A percentile compares a stretch with the other conserved stretches of the same genome.
Evolutionary conservation across 306 rosid species (phyloP).

Genomic region (Acacia crassicarpa): DNA sequence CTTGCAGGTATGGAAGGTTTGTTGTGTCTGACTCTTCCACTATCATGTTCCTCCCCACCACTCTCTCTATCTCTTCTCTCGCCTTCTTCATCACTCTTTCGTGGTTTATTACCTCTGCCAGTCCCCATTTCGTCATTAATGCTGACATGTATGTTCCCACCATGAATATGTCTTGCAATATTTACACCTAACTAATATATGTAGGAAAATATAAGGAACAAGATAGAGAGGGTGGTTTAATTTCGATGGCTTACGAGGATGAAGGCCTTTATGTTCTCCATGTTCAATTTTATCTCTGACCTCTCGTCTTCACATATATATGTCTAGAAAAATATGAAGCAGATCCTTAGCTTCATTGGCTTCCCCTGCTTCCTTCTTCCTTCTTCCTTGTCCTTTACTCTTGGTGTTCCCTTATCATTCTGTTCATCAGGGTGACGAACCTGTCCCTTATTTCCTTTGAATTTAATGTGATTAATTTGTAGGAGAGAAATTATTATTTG

Average conservation of each 20-base stretch:
- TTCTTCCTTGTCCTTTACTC: slow-evolving; percentile 56
- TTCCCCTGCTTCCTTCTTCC: slow-evolving; percentile 19
- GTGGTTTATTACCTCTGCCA: slow-evolving; percentile 68
- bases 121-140: slow-evolving; percentile 57
- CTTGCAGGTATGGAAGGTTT: slow-evolving; percentile 72
- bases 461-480: too few species aligned
- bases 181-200: background rate
- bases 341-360: slow-evolving; percentile 38
- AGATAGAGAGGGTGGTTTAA: background rate
- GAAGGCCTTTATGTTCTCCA: slow-evolving; percentile 66
- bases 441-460: slow-evolving; percentile 45
- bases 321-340: slow-evolving; percentile 60
- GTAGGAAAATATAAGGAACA: background rate
- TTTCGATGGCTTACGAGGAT: slow-evolving; percentile 46
- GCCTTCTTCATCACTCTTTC: slow-evolving; percentile 64
- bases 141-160: slow-evolving; percentile 73
- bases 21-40: slow-evolving; percentile 66
- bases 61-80: slow-evolving; percentile 56
- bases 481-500: too few species aligned
- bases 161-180: slow-evolving; percentile 49
- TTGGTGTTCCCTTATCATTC: slow-evolving; percentile 53
- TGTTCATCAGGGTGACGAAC: slow-evolving; percentile 58
- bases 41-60: slow-evolving; percentile 52
- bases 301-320: slow-evolving; percentile 46
- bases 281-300: slow-evolving; percentile 48